Percentiles rank a stretch among this genome's conserved stretches.
phyloP scores from a whole-genome alignment of 2,329 filamentous ascomycete species.

The Trichoderma afroharzianum region DNA sequence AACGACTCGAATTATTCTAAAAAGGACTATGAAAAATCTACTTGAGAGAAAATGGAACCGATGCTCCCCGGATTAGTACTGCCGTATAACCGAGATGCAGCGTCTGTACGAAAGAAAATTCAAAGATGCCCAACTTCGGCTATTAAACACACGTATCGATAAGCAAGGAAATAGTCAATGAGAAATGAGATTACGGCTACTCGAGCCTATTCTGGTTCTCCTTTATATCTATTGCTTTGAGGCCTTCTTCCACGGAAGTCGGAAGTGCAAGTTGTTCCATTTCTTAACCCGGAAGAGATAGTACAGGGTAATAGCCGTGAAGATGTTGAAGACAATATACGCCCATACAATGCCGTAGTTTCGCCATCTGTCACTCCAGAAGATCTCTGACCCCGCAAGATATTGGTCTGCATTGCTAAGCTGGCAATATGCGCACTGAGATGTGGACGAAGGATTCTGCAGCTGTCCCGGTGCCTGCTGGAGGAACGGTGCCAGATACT shows the following conservation, averaged over 20 bases:
- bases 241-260: conserved; percentile 18
- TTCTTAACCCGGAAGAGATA: conserved; percentile 56
- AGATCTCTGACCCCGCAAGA: conserved; percentile 44
- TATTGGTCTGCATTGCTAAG: conserved; percentile 61
- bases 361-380: conserved; percentile 57
- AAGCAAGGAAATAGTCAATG: background rate
- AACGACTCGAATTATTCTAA: background rate
- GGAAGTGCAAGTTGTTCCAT: conserved; percentile 24
- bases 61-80: background rate
- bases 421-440: conserved; percentile 63
- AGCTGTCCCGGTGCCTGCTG: conserved; percentile 51
- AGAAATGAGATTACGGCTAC: too few relatives aligned
- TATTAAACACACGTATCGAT: background rate
- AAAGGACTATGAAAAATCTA: background rate
- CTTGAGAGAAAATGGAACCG: background rate
- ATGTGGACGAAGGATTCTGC: conserved; percentile 55
- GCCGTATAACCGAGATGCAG: background rate
- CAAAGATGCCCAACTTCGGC: background rate
- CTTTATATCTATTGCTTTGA: conserved; percentile 24
- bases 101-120: background rate
- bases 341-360: conserved; percentile 69
- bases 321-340: conserved; percentile 62
- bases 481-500: conserved; percentile 60
- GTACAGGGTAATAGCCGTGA: conserved; percentile 56
- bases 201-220: background rate